Evolutionary conservation across 1,284 basidiomycete species (phyloP), one percentile per base, ranked within the genome.

Genomic region (Irpex rosettiformis): DNA sequence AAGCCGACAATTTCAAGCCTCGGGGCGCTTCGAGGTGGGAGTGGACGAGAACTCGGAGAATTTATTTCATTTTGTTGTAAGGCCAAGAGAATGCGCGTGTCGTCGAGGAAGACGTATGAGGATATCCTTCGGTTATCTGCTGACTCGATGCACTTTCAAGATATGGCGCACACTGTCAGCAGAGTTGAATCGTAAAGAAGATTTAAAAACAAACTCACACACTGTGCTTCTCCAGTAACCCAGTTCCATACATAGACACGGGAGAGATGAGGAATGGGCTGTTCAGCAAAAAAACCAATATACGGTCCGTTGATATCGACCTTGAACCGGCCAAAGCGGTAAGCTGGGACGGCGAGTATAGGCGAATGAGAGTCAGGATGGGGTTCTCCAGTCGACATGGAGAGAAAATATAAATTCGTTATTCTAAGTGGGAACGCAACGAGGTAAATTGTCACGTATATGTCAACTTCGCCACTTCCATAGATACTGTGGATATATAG

Each of bases 221-320:
- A 52, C 24, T 59, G 43, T n/a, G 33, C 11, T 25, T 28, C 25
- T 6, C 58, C 62, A 13, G 51, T 57, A 18, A 33, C 43, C 62
- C 62, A 64, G 30, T 64, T 55, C 53, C 56, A 55, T 7, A 64
- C 48, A 63, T 27, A 8, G 28, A 25, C 25, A 8, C 27, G 4
- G 21, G 29, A 21, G 29, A n/a, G n/a, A n/a, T n/a, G n/a, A n/a
- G n/a, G n/a, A n/a, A n/a, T 24, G 10, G 4, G 13, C 21, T 27
- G n/a, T 11, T 28, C 24, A n/a, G 22, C 54, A 21, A 58, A 45
- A n/a, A 59, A 30, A 22, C 58, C 55, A 22, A 59, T n/a, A 11
- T 52, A 54, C 13, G 55, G 29, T 7, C 61, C 55, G 30, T 55
- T 55, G 3, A 60, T 53, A 3, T 59, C 53, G 10, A 64, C 58